Conservation (phyloP, 768 basidiomycete species). For the Lentinus tigrinus region DNA sequence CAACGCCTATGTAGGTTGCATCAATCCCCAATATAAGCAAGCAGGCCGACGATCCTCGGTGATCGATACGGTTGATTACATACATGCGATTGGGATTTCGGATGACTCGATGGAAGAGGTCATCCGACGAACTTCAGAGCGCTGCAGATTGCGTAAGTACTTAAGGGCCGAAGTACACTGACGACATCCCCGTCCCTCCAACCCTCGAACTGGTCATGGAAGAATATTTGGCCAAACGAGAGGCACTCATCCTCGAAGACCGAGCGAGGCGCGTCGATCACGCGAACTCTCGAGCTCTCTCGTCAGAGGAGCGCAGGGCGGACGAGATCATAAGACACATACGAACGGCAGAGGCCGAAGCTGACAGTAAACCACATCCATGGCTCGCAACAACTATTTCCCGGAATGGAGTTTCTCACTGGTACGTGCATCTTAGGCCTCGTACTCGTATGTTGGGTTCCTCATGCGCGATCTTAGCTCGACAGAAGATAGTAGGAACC, state of each 20-base stretch:
- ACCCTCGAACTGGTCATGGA: not conserved
- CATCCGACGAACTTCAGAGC: too few relatives aligned
- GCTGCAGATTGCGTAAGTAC: too few relatives aligned
- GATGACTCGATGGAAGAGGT: too few relatives aligned
- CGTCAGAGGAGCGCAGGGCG: slow-evolving; percentile 44
- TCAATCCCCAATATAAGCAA: too few relatives aligned
- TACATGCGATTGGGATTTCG: too few relatives aligned
- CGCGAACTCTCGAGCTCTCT: not conserved
- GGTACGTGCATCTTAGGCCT: slow-evolving; percentile 36
- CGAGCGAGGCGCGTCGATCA: slow-evolving; percentile 21
- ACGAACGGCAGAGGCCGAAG: slow-evolving; percentile 49
- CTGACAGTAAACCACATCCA: slow-evolving; percentile 45
- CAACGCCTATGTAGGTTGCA: too few relatives aligned
- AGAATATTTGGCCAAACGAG: slow-evolving; percentile 19
- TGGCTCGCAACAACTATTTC: slow-evolving; percentile 59
- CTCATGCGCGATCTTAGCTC: not conserved
- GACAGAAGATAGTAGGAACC: slow-evolving; percentile 50
- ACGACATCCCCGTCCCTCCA: too few relatives aligned
- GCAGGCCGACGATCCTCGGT: too few relatives aligned
- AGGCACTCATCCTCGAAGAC: slow-evolving; percentile 22
- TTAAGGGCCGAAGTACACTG: too few relatives aligned
- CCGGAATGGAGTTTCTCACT: slow-evolving; percentile 77
- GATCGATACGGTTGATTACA: too few relatives aligned
- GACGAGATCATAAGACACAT: slow-evolving; percentile 55
- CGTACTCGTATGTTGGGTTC: not conserved